Percentiles rank a stretch among this genome's conserved stretches.
These are phyloP conservation scores for Xylaria sp. DNA, from an alignment of 2,329 filamentous ascomycete species.

Conservation along the genomic window DNA sequence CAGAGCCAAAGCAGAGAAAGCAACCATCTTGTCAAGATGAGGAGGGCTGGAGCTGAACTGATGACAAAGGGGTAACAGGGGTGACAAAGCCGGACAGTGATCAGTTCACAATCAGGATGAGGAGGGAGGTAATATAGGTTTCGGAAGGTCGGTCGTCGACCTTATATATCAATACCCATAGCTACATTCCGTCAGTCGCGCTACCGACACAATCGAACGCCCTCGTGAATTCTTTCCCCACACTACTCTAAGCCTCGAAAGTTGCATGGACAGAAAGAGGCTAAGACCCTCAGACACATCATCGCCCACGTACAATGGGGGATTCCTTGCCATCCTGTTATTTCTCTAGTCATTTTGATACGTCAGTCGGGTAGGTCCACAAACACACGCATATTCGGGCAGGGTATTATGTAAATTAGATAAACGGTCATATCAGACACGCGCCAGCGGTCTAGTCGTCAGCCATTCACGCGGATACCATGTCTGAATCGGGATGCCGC, in stretches of 20 bases:
- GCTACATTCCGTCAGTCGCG: neutral
- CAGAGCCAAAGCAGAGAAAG: slow-evolving; percentile 41
- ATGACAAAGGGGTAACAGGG: neutral
- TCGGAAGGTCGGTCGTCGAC: neutral
- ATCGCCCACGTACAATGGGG: slow-evolving; percentile 26
- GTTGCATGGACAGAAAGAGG: neutral
- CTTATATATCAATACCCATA: slow-evolving; percentile 17
- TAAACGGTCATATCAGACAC: neutral
- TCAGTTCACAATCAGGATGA: slow-evolving; percentile 7
- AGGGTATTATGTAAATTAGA: slow-evolving; percentile 11
- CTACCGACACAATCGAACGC: neutral
- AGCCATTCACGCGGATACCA: slow-evolving; percentile 12
- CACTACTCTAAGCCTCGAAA: slow-evolving; percentile 9
- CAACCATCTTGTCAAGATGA: slow-evolving; percentile 39
- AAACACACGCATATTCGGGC: neutral
- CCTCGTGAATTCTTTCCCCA: neutral
- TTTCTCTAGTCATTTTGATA: neutral
- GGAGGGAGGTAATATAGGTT: neutral
- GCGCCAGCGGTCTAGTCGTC: slow-evolving; percentile 8
- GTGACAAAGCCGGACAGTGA: neutral
- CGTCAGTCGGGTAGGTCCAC: neutral
- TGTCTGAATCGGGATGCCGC: neutral
- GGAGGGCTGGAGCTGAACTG: neutral
- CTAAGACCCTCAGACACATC: slow-evolving; percentile 24
- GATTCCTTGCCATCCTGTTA: slow-evolving; percentile 4